Evolutionary conservation across 1,284 basidiomycete genomes (phyloP).

Genomic region (Cutaneotrichosporon cutaneum): DNA sequence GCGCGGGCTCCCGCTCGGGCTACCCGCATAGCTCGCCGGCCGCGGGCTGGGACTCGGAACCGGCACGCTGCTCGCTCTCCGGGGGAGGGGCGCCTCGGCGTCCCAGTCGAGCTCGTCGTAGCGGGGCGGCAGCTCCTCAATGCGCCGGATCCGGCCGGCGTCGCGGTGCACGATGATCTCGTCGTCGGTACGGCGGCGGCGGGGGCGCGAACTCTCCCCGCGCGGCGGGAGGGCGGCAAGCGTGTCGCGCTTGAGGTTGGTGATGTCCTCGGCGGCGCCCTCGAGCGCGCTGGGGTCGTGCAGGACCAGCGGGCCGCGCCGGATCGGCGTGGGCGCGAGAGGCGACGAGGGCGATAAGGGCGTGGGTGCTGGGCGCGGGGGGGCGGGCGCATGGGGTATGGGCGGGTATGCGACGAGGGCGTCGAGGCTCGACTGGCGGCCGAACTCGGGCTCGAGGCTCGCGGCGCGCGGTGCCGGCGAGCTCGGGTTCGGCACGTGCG

Average conservation of each 20-base stretch:
- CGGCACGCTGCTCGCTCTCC: too few relatives aligned
- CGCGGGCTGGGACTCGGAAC: neutral
- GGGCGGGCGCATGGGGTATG: neutral
- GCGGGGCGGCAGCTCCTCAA: slow-evolving; percentile 48
- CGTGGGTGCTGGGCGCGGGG: neutral
- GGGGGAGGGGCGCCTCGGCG: slow-evolving; percentile 17
- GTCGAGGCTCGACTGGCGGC: slow-evolving; percentile 27
- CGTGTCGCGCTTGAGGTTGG: slow-evolving; percentile 46
- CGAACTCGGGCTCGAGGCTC: slow-evolving; percentile 16
- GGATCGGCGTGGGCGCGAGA: neutral
- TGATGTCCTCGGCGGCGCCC: slow-evolving; percentile 7
- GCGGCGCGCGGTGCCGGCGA: neutral
- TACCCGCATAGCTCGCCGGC: neutral
- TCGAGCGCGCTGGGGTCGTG: slow-evolving; percentile 27
- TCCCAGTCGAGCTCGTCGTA: slow-evolving; percentile 50
- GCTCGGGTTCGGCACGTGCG: neutral
- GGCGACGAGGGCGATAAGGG: neutral
- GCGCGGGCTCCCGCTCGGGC: too few relatives aligned
- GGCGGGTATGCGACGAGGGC: slow-evolving; percentile 24
- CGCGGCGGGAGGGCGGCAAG: slow-evolving; percentile 30
- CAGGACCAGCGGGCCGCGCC: slow-evolving; percentile 31
- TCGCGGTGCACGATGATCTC: slow-evolving; percentile 46
- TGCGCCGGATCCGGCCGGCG: slow-evolving; percentile 39
- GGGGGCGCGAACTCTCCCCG: slow-evolving; percentile 3
- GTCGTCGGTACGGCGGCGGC: slow-evolving; percentile 8